phyloP scores from a whole-genome alignment of 1,284 basidiomycete genomes.

The Ceratobasidium sp. region DNA sequence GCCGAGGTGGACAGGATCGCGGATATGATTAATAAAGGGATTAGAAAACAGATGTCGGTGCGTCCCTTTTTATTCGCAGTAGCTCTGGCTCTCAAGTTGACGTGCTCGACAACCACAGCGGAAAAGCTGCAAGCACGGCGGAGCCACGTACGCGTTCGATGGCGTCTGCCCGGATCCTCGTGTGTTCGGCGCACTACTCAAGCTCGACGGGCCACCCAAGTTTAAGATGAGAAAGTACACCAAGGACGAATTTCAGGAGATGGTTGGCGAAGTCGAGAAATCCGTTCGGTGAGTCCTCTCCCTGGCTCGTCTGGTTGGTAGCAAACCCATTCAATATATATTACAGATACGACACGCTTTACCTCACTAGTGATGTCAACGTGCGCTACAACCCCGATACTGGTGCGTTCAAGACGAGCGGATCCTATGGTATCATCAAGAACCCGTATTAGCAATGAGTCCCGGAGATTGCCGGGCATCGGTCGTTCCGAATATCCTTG shows the following conservation, averaged over 20 bases:
- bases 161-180: conserved; percentile 27
- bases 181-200: conserved; percentile 6
- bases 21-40: conserved; percentile 19
- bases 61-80: neutral
- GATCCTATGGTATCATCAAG: conserved; percentile 26
- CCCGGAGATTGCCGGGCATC: too few relatives aligned
- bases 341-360: conserved; percentile 36
- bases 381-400: conserved; percentile 40
- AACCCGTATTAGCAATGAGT: neutral
- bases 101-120: neutral
- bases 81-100: neutral
- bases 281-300: conserved; percentile 10
- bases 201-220: conserved; percentile 6
- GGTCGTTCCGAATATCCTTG: too few relatives aligned
- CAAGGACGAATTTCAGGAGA: conserved; percentile 32
- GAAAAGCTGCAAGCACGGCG: conserved; percentile 32
- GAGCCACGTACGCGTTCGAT: conserved; percentile 17
- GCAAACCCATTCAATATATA: neutral
- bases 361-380: conserved; percentile 40
- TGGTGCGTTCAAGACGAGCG: conserved; percentile 43
- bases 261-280: conserved; percentile 18
- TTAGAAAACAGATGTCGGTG: conserved; percentile 34
- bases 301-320: neutral
- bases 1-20: conserved; percentile 15
- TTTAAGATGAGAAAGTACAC: conserved; percentile 14